Base-by-base conservation (phyloP, 164 flowering plant genomes). In the Umbellularia californica region DNA sequence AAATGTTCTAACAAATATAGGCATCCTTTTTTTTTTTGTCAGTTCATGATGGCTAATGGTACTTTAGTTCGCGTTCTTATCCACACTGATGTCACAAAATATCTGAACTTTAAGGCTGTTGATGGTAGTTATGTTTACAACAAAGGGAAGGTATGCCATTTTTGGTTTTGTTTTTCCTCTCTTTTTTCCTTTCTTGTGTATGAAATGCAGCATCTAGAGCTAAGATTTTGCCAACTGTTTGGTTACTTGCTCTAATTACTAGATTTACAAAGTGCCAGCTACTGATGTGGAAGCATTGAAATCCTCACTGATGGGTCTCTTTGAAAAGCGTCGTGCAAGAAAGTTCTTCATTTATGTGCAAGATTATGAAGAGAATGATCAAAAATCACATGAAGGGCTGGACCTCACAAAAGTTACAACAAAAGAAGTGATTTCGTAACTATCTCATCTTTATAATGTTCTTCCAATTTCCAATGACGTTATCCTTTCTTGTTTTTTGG, bases 1-100 rank as follows among this genome's bases (percentile, higher is more conserved):
- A 55, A 55, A 11, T 13, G n/a, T 20, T 1, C 17, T 14, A 20
- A 55, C 60, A 15, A 20, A 17, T 20, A 55, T 20, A 55, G 6
- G 17, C 27, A 5, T 30, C 24, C 62, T 13, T 50, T 15, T 33
- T 25, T 1, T 17, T 14, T 58, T 52, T 33, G 64, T 50, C 81
- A 95, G 99, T 95, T 93, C 83, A 93, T 89, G 87, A 92, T 95
- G 95, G 99, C 95, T 25, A 93, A 93, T 85, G 99, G 97, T 66
- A 75, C 77, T 73, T 75, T 95, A 79, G 98, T 95, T 1, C 97
- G 94, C 25, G 89, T 88, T 73, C 97, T 95, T 50, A 92, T 95
- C 83, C 99, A 95, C 82, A 89, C 98, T 22, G 87, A 91, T 81
- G 99, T 95, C 15, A 93, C 99, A 7, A 95, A 93, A 81, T 93